Evolutionary conservation across 2,329 filamentous ascomycete genomes (phyloP).

Genomic region (Fusarium poae): DNA sequence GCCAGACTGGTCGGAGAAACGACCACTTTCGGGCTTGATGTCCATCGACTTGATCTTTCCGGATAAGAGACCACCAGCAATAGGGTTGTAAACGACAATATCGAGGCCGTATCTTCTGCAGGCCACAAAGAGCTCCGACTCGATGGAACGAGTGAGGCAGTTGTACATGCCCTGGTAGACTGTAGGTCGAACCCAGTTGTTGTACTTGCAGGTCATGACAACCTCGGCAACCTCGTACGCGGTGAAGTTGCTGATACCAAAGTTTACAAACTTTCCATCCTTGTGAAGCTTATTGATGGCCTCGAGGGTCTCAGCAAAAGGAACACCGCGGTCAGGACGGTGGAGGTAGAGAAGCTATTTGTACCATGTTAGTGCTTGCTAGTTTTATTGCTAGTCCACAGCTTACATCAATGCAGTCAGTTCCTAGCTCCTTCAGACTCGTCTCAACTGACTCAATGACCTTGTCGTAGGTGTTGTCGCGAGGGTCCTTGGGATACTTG

Average conservation of each 20-base stretch:
- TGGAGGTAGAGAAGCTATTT: conserved; percentile 56
- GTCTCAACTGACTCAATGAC: conserved; percentile 75
- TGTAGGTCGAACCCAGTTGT: conserved; percentile 84
- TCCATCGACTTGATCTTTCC: conserved; percentile 82
- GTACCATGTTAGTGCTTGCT: conserved; percentile 13
- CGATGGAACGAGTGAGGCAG: conserved; percentile 80
- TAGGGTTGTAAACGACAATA: conserved; percentile 84
- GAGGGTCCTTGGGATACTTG: conserved; percentile 70
- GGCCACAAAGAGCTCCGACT: conserved; percentile 78
- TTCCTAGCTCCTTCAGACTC: conserved; percentile 78
- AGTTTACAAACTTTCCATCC: conserved; percentile 83
- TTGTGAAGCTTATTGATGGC: conserved; percentile 86
- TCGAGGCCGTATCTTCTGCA: conserved; percentile 83
- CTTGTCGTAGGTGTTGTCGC: conserved; percentile 72
- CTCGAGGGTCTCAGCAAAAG: conserved; percentile 83
- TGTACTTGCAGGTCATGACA: conserved; percentile 81
- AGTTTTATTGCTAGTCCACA: not conserved
- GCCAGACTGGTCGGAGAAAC: conserved; percentile 73
- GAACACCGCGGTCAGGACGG: conserved; percentile 69
- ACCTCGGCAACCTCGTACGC: conserved; percentile 91
- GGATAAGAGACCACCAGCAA: conserved; percentile 83
- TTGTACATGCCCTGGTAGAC: conserved; percentile 94
- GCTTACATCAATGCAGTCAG: conserved; percentile 77
- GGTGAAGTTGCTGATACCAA: conserved; percentile 87
- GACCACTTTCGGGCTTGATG: conserved; percentile 71